Evolutionary conservation across 2,329 filamentous ascomycete species (phyloP).

Genomic region (Knufia petricola): DNA sequence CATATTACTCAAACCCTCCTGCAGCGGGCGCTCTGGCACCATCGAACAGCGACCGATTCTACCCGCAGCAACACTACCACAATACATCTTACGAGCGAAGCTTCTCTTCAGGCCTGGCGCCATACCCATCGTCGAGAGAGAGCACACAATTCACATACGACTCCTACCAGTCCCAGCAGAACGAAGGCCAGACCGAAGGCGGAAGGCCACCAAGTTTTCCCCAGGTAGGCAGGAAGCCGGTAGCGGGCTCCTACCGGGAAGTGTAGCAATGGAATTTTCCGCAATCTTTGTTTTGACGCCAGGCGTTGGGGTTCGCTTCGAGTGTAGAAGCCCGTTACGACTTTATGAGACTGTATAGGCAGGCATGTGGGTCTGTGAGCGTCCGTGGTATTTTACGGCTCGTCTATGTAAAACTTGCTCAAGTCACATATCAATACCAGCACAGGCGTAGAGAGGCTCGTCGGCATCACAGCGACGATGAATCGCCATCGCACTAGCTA

Average conservation of each 20-base stretch:
- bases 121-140: constrained; percentile 6
- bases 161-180: constrained; percentile 11
- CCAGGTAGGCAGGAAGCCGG: constrained; percentile 32
- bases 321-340: no score
- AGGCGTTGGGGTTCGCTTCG: no score
- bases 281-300: no score
- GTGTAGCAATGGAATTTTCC: no score
- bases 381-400: no score
- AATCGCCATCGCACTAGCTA: no score
- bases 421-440: no score
- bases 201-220: constrained; percentile 33
- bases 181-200: constrained; percentile 15
- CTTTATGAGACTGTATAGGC: no score
- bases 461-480: no score
- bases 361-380: no score
- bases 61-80: constrained; percentile 1
- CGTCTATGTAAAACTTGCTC: no score
- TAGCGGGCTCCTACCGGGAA: constrained; percentile 28
- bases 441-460: no score
- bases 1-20: constrained; percentile 5
- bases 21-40: neutral
- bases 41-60: neutral
- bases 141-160: constrained; percentile 14
- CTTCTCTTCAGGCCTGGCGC: neutral
- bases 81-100: neutral